phyloP scores from a whole-genome alignment of 2,329 filamentous ascomycete species.

The Knufia fluminis region DNA sequence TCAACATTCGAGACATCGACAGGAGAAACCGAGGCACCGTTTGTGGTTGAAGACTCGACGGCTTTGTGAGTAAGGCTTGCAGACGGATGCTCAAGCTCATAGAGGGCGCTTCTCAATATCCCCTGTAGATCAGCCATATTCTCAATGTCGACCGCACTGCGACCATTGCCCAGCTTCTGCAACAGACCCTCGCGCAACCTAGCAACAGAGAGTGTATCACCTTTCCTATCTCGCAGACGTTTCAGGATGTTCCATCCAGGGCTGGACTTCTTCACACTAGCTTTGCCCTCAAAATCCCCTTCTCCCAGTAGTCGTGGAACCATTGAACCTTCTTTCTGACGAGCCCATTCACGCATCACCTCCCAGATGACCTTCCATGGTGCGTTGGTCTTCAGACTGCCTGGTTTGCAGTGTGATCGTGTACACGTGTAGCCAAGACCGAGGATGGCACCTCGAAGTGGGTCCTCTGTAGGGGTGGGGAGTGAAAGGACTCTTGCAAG shows the following conservation, averaged over 20 bases:
- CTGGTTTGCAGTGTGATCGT: conserved; percentile 79
- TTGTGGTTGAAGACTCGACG: not conserved
- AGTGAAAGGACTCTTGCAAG: conserved; percentile 72
- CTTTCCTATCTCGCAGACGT: conserved; percentile 20
- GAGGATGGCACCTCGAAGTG: conserved; percentile 70
- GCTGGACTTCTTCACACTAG: conserved; percentile 57
- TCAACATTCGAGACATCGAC: conserved; percentile 19
- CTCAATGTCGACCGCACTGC: conserved; percentile 18
- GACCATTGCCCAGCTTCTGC: not conserved
- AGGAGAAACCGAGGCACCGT: conserved; percentile 18
- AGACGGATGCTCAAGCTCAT: conserved; percentile 24
- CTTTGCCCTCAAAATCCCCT: conserved; percentile 38
- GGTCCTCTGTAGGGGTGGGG: conserved; percentile 66
- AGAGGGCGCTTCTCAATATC: conserved; percentile 37
- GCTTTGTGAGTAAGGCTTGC: not conserved
- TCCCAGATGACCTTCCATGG: conserved; percentile 88
- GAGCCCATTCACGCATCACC: conserved; percentile 83
- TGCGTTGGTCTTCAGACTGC: conserved; percentile 87
- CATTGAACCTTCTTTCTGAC: conserved; percentile 62
- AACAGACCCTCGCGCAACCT: conserved; percentile 24
- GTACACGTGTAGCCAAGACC: conserved; percentile 74
- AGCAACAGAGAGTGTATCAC: conserved; percentile 29
- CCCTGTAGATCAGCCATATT: conserved; percentile 32
- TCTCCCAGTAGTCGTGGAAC: conserved; percentile 7
- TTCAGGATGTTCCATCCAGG: conserved; percentile 63